A percentile compares a stretch with the other conserved stretches of the same genome.
Evolutionary conservation across 805 yeast species (phyloP).

Genomic region (Schwanniomyces sp.): DNA sequence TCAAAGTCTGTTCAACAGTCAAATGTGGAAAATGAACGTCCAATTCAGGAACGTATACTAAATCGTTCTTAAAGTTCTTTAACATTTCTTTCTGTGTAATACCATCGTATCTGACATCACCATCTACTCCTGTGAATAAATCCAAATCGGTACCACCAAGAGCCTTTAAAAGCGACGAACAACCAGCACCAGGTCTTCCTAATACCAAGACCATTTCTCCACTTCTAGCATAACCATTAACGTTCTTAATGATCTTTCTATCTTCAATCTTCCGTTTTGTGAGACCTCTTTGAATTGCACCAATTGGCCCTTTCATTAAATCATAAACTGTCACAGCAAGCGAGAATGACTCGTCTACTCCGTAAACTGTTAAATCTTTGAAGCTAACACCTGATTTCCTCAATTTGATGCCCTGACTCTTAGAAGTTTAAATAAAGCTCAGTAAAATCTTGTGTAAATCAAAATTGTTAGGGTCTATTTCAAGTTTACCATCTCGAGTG

Average conservation of each 20-base stretch:
- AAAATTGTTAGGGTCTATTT: constrained; percentile 38
- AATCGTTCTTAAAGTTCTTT: constrained; percentile 63
- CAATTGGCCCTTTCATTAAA: constrained; percentile 26
- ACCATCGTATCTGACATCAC: constrained; percentile 54
- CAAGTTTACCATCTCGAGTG: constrained; percentile 14
- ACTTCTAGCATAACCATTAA: constrained; percentile 29
- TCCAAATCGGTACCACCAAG: constrained; percentile 59
- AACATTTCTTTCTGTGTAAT: constrained; percentile 50
- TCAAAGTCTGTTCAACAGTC: constrained; percentile 64
- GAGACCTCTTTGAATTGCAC: not conserved
- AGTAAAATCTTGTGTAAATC: constrained; percentile 37
- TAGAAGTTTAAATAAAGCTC: constrained; percentile 36
- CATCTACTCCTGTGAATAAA: constrained; percentile 52
- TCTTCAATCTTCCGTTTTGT: not conserved
- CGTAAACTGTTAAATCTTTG: constrained; percentile 37
- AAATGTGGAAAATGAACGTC: constrained; percentile 70
- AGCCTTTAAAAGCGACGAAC: constrained; percentile 65
- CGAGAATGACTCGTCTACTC: constrained; percentile 48
- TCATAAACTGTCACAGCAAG: constrained; percentile 46
- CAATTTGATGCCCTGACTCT: constrained; percentile 47
- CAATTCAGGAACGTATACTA: constrained; percentile 68
- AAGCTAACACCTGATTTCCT: constrained; percentile 45
- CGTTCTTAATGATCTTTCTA: not conserved
- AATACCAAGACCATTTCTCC: constrained; percentile 70
- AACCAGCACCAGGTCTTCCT: constrained; percentile 85